Evolutionary conservation across 2,329 filamentous ascomycete genomes (phyloP), one percentile per base, ranked within the genome.

Genomic region (Penicillium brevicompactum): DNA sequence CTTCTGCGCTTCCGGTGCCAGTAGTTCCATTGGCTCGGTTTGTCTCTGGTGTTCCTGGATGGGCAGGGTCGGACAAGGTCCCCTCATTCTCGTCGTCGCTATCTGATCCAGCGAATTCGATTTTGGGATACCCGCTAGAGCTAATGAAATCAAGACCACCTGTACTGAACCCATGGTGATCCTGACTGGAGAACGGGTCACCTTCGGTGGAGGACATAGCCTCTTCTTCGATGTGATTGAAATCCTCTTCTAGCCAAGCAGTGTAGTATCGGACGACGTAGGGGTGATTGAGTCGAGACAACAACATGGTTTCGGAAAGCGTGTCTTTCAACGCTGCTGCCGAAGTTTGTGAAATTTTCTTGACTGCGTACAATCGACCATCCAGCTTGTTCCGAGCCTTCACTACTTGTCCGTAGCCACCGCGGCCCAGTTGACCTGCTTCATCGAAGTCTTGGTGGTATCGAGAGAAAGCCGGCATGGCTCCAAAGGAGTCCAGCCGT

Each of bases 361-460:
- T 99, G 70, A 99, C 90, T 16, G 94, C 94, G 74, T 97, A 99
- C 42, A 95, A 88, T 55, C 92, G 90, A 0, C 91, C 91, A 70
- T 97, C 94, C 4, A 97, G 84, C 76, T 94, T 96, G 73, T 96
- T 96, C 31, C 93, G 85, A 2, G 93, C 93, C 72, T 96, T 95
- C 52, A 97, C 91, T 21, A 99, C 94, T 74, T 97, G 91, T 5
- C 94, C 94, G 74, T 96, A 99, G 0, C 93, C 94, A 42, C 94
- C 94, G 71, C 93, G 95, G 3, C 94, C 94, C 11, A 99, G 80
- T 4, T 90, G 85, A 13, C 91, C 91, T 68, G 94, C 87, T 74
- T 97, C 92, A 16, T 92, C 87, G 74, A 96, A 99, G 65, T 97
- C 94, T 66, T 89, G 89, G 10, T 83, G 84, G 69, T 96, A 99